A percentile compares a stretch with the other conserved stretches of the same genome.
phyloP scores from a whole-genome alignment of 306 rosid species.

The Quercus parvula region DNA sequence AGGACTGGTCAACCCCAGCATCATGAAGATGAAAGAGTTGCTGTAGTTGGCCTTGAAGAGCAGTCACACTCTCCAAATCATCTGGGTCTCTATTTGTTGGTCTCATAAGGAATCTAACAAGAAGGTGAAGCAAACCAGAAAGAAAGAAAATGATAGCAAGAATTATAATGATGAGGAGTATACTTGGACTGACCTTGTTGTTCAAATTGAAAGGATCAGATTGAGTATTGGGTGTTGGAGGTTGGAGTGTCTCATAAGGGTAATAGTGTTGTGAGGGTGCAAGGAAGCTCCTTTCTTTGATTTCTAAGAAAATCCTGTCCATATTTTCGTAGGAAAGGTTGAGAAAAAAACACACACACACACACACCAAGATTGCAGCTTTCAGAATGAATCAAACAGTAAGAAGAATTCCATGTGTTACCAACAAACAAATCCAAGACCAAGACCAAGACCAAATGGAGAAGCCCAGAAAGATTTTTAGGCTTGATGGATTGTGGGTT shows the following conservation, averaged over 20 bases:
- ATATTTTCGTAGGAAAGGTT: slow-evolving; percentile 24
- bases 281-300: slow-evolving; percentile 22
- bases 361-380: slow-evolving; percentile 33
- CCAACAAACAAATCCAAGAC: background rate
- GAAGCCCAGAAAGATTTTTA: slow-evolving; percentile 2
- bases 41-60: slow-evolving; percentile 89
- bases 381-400: slow-evolving; percentile 12
- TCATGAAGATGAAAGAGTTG: slow-evolving; percentile 95
- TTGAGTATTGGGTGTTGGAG: slow-evolving; percentile 27
- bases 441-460: background rate
- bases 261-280: slow-evolving; percentile 37
- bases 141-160: slow-evolving; percentile 82
- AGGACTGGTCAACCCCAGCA: slow-evolving; percentile 94
- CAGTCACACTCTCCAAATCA: slow-evolving; percentile 64
- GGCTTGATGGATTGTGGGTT: slow-evolving; percentile 9
- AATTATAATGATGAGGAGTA: slow-evolving; percentile 69
- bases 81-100: slow-evolving; percentile 61
- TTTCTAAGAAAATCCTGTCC: slow-evolving; percentile 22
- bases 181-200: slow-evolving; percentile 67
- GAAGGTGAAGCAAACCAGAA: slow-evolving; percentile 89
- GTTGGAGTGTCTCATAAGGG: slow-evolving; percentile 34
- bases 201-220: slow-evolving; percentile 45
- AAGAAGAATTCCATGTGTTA: slow-evolving; percentile 9
- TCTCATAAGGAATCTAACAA: slow-evolving; percentile 70
- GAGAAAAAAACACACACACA: background rate